These are phyloP conservation scores for Geranium brycei DNA, from an alignment of 345 rosid species.

Conservation along the genomic window DNA sequence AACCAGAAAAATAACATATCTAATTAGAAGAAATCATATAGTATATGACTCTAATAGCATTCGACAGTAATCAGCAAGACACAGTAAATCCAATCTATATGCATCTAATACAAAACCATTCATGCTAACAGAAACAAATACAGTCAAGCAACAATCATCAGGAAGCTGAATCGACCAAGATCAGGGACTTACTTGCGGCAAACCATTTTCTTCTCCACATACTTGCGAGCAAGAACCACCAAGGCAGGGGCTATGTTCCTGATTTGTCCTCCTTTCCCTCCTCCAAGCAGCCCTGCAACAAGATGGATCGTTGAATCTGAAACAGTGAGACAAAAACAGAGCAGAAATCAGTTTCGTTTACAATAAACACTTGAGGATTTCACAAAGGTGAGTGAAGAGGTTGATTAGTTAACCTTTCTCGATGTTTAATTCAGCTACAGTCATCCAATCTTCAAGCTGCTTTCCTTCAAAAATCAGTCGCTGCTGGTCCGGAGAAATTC, in stretches of 20 bases:
- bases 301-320: slow-evolving; percentile 74
- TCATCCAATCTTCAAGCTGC: slow-evolving; percentile 84
- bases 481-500: slow-evolving; percentile 90
- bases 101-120: not conserved
- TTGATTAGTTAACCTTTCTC: slow-evolving; percentile 43
- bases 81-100: no score
- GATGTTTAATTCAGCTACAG: slow-evolving; percentile 78
- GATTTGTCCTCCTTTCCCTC: slow-evolving; percentile 7
- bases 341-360: not conserved
- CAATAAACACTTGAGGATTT: not conserved
- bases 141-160: not conserved
- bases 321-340: not conserved
- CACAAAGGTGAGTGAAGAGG: not conserved
- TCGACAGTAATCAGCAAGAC: no score
- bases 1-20: no score
- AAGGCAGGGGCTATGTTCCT: slow-evolving; percentile 71
- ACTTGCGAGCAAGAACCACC: slow-evolving; percentile 87
- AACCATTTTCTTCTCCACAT: slow-evolving; percentile 10
- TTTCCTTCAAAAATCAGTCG: slow-evolving; percentile 78
- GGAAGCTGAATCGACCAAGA: not conserved
- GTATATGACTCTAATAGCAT: no score
- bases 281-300: slow-evolving; percentile 74
- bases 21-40: no score
- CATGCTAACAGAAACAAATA: not conserved
- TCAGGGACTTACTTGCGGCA: slow-evolving; percentile 66